Evolutionary conservation across 1,139 yeast genomes (phyloP).

Genomic region (Candida neerlandica): DNA sequence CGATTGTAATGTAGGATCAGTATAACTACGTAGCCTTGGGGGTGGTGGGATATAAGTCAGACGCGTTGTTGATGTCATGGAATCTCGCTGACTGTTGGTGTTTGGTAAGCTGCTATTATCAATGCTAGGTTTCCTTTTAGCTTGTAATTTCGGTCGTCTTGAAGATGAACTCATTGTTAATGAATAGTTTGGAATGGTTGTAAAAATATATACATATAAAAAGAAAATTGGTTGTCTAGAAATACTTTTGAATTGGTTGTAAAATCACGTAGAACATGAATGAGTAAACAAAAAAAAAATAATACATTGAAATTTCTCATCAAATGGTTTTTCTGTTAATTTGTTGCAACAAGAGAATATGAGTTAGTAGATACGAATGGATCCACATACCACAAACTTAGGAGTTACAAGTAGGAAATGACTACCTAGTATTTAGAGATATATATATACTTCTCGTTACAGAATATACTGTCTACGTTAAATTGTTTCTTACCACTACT

Average conservation of each 20-base stretch:
- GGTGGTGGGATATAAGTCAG: slow-evolving; percentile 1
- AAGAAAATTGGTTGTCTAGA: background rate
- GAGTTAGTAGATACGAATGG: no score
- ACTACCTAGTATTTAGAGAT: no score
- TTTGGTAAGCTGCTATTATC: no score
- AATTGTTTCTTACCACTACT: no score
- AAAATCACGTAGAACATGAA: background rate
- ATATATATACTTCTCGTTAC: no score
- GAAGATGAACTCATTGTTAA: no score
- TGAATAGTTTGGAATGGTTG: background rate
- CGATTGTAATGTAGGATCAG: slow-evolving; percentile 3
- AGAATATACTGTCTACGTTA: no score
- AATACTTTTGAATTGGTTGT: background rate
- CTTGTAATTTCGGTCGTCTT: slow-evolving; percentile 2
- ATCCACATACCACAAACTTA: no score
- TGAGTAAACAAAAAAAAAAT: background rate
- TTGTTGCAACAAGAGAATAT: no score
- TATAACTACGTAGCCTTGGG: slow-evolving; percentile 5
- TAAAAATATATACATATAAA: background rate
- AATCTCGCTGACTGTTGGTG: background rate
- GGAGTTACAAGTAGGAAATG: no score
- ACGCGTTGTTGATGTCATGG: slow-evolving; percentile 1
- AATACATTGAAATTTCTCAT: no score
- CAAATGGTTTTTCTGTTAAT: no score
- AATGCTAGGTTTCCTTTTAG: background rate